Evolutionary conservation across 352 stramenopile species (phyloP).

Genomic region (Phytophthora ohioensis): DNA sequence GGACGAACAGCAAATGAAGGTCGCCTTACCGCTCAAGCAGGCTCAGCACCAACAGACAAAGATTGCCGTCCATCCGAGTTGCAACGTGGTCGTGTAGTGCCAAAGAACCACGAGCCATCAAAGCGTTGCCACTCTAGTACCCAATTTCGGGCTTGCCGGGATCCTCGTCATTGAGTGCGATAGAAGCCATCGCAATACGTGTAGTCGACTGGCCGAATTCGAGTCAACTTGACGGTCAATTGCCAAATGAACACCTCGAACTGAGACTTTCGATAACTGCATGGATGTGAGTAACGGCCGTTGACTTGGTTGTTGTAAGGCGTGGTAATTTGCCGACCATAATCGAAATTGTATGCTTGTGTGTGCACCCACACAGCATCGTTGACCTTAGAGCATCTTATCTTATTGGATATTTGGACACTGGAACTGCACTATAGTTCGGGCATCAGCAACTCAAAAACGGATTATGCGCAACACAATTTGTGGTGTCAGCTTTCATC

Average conservation of each 20-base stretch:
- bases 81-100: conserved; percentile 43
- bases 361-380: no score
- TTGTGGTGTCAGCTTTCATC: no score
- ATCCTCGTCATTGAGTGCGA: conserved; percentile 5
- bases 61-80: conserved; percentile 11
- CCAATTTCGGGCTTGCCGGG: conserved; percentile 22
- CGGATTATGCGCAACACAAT: not conserved
- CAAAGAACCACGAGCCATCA: conserved; percentile 40
- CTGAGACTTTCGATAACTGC: conserved; percentile 5
- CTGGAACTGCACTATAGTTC: not conserved
- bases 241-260: conserved; percentile 18
- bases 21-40: no score
- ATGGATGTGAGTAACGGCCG: conserved; percentile 14
- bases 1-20: no score
- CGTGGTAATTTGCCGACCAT: conserved; percentile 12
- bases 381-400: no score
- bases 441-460: not conserved
- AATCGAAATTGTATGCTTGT: conserved; percentile 1
- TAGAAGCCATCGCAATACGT: not conserved
- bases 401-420: no score
- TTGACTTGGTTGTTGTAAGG: conserved; percentile 31
- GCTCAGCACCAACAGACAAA: no score
- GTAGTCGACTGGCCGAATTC: not conserved
- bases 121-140: conserved; percentile 13
- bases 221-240: conserved; percentile 8